Evolutionary conservation across 345 rosid species (phyloP).

Genomic region (Euphorbia lathyris): DNA sequence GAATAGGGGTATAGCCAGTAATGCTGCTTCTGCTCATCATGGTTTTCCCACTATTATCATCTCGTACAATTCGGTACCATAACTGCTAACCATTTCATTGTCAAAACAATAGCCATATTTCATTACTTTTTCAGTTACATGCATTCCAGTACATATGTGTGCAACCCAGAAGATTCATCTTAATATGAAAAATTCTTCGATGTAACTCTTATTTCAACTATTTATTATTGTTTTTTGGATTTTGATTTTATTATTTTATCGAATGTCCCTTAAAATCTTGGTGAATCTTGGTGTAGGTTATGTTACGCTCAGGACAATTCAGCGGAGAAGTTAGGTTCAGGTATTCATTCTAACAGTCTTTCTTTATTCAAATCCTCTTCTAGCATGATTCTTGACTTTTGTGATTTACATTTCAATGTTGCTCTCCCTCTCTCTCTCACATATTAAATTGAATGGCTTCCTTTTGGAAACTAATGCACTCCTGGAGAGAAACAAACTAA

Average conservation of each 20-base stretch:
- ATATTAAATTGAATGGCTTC: too few relatives aligned
- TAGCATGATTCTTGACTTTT: too few relatives aligned
- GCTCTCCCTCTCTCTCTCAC: too few relatives aligned
- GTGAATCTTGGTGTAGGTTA: constrained; percentile 49
- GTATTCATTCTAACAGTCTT: constrained; percentile 33
- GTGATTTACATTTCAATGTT: too few relatives aligned
- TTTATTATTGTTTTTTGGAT: not conserved
- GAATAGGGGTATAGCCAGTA: not conserved
- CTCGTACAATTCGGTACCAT: not conserved
- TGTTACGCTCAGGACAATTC: constrained; percentile 70
- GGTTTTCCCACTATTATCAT: not conserved
- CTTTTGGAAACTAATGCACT: not conserved
- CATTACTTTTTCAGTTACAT: not conserved
- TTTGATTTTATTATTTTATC: not conserved
- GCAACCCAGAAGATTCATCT: not conserved
- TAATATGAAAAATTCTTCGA: not conserved
- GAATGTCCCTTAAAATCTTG: constrained; percentile 14
- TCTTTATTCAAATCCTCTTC: constrained; percentile 8
- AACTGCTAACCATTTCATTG: not conserved
- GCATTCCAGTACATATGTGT: not conserved
- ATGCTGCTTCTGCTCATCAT: not conserved
- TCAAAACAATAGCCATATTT: not conserved
- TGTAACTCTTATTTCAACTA: not conserved
- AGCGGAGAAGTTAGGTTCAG: constrained; percentile 79
- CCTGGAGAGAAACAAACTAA: not conserved